phyloP scores from a whole-genome alignment of 192 early-diverging fungal species.

The Backusella westeae region DNA sequence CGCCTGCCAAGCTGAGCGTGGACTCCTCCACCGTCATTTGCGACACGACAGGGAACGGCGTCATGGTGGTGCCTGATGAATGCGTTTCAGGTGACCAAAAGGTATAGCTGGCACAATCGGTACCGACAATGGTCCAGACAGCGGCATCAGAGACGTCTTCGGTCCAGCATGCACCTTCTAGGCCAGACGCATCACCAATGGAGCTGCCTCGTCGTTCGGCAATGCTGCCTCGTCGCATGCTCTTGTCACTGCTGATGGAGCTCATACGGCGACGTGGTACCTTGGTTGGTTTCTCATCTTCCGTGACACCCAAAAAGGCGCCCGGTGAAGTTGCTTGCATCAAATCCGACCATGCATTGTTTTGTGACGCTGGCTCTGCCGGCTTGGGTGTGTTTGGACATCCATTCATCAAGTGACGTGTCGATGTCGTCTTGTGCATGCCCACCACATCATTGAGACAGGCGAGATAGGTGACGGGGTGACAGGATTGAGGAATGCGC shows the following conservation, averaged over 20 bases:
- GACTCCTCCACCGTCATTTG: neutral
- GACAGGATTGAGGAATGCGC: slow-evolving; percentile 34
- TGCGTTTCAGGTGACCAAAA: slow-evolving; percentile 40
- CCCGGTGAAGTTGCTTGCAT: neutral
- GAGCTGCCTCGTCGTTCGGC: slow-evolving; percentile 22
- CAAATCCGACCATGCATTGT: neutral
- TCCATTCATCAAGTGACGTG: slow-evolving; percentile 29
- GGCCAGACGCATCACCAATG: neutral
- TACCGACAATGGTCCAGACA: slow-evolving; percentile 93
- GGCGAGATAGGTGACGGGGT: slow-evolving; percentile 58
- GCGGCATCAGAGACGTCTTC: slow-evolving; percentile 85
- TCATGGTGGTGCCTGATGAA: neutral
- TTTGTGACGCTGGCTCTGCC: neutral
- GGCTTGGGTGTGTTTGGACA: neutral
- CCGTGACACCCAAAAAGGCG: neutral
- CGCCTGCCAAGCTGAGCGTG: slow-evolving; percentile 60
- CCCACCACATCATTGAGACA: slow-evolving; percentile 78
- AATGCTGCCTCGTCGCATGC: slow-evolving; percentile 17
- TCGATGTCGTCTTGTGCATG: slow-evolving; percentile 57
- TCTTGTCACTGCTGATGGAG: slow-evolving; percentile 23
- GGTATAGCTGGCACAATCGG: slow-evolving; percentile 57
- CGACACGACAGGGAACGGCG: slow-evolving; percentile 30
- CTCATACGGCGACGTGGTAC: slow-evolving; percentile 8
- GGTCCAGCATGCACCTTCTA: slow-evolving; percentile 52
- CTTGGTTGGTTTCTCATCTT: neutral